Percentiles rank a stretch among this genome's conserved stretches.
phyloP scores from a whole-genome alignment of 2,329 filamentous ascomycete species.

The Ustilaginoidea virens region DNA sequence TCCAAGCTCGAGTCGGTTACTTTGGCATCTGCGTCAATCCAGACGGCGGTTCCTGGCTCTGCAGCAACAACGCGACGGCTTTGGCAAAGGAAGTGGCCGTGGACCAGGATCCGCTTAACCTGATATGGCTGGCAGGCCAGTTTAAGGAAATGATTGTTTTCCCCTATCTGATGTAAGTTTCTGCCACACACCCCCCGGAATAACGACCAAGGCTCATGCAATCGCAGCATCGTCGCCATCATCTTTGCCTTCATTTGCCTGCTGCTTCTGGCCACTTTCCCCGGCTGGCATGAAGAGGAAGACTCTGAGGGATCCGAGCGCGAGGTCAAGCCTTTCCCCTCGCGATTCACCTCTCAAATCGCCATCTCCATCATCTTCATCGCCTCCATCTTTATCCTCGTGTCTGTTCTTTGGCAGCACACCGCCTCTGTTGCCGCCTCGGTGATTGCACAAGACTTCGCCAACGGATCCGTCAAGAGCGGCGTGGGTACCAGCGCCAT shows the following conservation, averaged over 20 bases:
- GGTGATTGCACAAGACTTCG: conserved; percentile 83
- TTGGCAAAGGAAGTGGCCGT: conserved; percentile 78
- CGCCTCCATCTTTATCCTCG: conserved; percentile 53
- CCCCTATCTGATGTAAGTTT: conserved; percentile 76
- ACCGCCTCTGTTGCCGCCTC: conserved; percentile 92
- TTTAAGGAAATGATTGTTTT: conserved; percentile 99
- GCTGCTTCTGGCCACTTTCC: conserved; percentile 88
- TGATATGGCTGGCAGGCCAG: conserved; percentile 92
- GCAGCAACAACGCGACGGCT: conserved; percentile 91
- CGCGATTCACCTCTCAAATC: conserved; percentile 79
- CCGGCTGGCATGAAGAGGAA: conserved; percentile 89
- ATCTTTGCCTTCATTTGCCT: conserved; percentile 95
- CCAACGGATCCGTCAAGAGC: conserved; percentile 72
- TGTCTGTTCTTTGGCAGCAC: conserved; percentile 77
- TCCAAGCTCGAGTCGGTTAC: conserved; percentile 90
- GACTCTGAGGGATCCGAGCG: conserved; percentile 68
- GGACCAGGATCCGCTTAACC: conserved; percentile 88
- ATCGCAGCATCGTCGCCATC: conserved; percentile 76
- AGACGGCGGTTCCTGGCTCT: conserved; percentile 81
- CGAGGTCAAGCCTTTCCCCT: conserved; percentile 89
- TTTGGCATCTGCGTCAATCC: conserved; percentile 95
- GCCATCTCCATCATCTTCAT: conserved; percentile 86
- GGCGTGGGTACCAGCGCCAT: conserved; percentile 91
- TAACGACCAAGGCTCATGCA: background rate
- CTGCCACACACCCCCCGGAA: too few relatives aligned